Conservation (phyloP, 768 basidiomycete genomes). For the Rhodotorula graminis region DNA sequence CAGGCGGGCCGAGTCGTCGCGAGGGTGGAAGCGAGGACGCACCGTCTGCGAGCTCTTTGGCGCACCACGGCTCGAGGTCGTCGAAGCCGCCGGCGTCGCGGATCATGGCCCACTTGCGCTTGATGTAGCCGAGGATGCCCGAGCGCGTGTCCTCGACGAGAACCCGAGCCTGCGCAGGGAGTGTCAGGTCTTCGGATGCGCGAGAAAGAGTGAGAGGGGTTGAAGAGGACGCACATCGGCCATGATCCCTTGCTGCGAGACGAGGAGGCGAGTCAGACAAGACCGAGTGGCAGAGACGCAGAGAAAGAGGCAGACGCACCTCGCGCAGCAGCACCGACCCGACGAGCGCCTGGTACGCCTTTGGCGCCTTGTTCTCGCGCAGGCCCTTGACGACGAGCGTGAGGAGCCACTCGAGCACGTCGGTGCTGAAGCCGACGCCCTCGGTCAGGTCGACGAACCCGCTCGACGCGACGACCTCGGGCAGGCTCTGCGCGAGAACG, state of each 20-base stretch:
- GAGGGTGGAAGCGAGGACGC: constrained; percentile 44
- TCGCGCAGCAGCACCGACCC: constrained; percentile 46
- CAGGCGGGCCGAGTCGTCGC: no score
- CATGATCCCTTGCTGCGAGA: constrained; percentile 48
- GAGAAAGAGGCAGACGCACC: constrained; percentile 49
- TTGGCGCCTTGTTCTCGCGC: constrained; percentile 60
- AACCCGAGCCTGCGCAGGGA: constrained; percentile 58
- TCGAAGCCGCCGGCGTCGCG: constrained; percentile 76
- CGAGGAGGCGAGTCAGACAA: constrained; percentile 49
- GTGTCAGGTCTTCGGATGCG: constrained; percentile 60
- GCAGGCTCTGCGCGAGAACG: constrained; percentile 58
- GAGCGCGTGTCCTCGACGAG: constrained; percentile 66
- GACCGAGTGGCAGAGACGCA: not conserved
- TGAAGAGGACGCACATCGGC: constrained; percentile 31
- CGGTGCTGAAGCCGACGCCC: constrained; percentile 63
- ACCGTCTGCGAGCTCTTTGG: constrained; percentile 83
- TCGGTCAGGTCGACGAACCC: constrained; percentile 75
- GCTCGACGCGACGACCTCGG: constrained; percentile 60
- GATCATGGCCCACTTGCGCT: constrained; percentile 69
- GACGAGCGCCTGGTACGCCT: constrained; percentile 58
- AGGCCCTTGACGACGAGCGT: constrained; percentile 60
- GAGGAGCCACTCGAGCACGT: constrained; percentile 69
- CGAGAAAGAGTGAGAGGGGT: no score
- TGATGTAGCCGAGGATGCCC: constrained; percentile 68
- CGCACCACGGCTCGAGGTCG: constrained; percentile 73